These are phyloP conservation scores for Xylariaceae sp. DNA, from an alignment of 2,329 filamentous ascomycete species.

Conservation along the genomic window DNA sequence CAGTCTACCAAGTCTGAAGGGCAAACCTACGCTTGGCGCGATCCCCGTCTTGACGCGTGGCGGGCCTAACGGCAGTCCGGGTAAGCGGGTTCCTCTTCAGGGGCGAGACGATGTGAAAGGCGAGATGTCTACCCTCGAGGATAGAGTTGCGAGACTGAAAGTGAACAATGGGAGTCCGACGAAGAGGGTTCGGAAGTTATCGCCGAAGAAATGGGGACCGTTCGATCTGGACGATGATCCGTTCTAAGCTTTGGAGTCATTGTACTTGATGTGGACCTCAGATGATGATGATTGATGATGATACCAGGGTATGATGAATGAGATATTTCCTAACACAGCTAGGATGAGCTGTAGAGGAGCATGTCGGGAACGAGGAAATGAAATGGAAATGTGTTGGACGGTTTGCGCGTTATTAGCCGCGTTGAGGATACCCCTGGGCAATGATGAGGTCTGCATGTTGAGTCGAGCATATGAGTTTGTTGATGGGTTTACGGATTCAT, in stretches of 20 bases:
- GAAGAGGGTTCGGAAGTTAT: slow-evolving; percentile 48
- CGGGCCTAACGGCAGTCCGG: slow-evolving; percentile 57
- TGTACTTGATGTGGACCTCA: not conserved
- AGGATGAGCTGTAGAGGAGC: not conserved
- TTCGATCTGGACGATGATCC: slow-evolving; percentile 37
- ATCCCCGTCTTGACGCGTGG: slow-evolving; percentile 62
- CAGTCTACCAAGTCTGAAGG: too few relatives aligned
- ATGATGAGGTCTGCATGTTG: slow-evolving; percentile 2
- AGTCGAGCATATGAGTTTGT: not conserved
- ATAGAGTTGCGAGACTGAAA: slow-evolving; percentile 47
- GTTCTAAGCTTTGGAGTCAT: slow-evolving; percentile 26
- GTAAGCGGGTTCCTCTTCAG: slow-evolving; percentile 50
- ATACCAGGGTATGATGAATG: too few relatives aligned
- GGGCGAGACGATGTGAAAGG: slow-evolving; percentile 45
- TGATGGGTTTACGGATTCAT: slow-evolving; percentile 1
- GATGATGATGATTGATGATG: too few relatives aligned
- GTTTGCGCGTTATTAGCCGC: slow-evolving; percentile 3
- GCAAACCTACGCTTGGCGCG: slow-evolving; percentile 37
- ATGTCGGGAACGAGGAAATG: not conserved
- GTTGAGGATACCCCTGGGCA: slow-evolving; percentile 18
- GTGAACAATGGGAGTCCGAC: slow-evolving; percentile 45
- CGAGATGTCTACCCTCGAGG: slow-evolving; percentile 37
- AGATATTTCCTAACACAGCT: too few relatives aligned
- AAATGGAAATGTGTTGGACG: not conserved
- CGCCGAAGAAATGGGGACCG: slow-evolving; percentile 44